These are phyloP conservation scores for Thraustochytrium sp. DNA, from an alignment of 352 stramenopile genomes.

Conservation along the genomic window DNA sequence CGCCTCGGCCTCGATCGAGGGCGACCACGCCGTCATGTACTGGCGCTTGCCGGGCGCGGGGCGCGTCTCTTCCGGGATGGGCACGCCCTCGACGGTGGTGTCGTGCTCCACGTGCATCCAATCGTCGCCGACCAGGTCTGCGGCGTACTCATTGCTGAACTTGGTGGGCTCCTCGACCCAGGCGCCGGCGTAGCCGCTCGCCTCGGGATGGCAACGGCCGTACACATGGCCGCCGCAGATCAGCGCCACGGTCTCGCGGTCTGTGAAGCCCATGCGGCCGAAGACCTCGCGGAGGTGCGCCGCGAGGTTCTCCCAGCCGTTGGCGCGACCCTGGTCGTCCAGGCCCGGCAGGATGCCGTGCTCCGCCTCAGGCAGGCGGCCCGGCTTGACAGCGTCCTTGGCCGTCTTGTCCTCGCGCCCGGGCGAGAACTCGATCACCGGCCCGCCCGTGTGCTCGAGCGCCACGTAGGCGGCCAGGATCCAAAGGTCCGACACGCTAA, in stretches of 20 bases:
- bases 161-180: conserved; percentile 55
- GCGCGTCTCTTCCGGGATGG: conserved; percentile 50
- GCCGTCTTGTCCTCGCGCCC: conserved; percentile 60
- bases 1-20: conserved; percentile 69
- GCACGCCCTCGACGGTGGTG: conserved; percentile 49
- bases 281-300: conserved; percentile 93
- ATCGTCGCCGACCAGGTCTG: conserved; percentile 77
- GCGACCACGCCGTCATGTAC: conserved; percentile 74
- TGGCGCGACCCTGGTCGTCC: conserved; percentile 22
- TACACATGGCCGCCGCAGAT: conserved; percentile 90
- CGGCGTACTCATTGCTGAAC: conserved; percentile 82
- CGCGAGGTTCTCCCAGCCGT: conserved; percentile 61
- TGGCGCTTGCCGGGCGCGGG: conserved; percentile 52
- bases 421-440: conserved; percentile 66
- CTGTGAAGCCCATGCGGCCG: conserved; percentile 90
- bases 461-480: conserved; percentile 68
- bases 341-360: conserved; percentile 57
- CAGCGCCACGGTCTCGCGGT: conserved; percentile 93
- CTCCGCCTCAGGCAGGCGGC: conserved; percentile 69
- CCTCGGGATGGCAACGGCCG: conserved; percentile 83
- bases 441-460: conserved; percentile 75
- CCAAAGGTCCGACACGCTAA: conserved; percentile 74
- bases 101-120: conserved; percentile 65
- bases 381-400: conserved; percentile 50
- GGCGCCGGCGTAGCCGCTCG: conserved; percentile 83